phyloP scores from a whole-genome alignment of 2,329 filamentous ascomycete genomes.

The Aspergillus aculeatinus region DNA sequence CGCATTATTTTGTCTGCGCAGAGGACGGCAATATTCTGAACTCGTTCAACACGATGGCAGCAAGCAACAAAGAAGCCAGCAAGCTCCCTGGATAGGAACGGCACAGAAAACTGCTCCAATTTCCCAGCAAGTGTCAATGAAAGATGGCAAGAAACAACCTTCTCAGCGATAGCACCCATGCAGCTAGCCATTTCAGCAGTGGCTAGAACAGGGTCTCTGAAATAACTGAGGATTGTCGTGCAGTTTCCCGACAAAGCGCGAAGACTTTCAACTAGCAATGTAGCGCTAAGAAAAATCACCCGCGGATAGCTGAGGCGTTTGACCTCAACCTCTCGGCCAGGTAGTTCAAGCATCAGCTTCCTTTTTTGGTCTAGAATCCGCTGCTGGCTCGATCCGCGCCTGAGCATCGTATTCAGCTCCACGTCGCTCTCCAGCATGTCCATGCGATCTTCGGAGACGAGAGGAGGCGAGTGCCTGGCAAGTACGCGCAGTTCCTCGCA shows the following conservation, averaged over 20 bases:
- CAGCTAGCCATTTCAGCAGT: slow-evolving; percentile 61
- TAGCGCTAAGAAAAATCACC: slow-evolving; percentile 86
- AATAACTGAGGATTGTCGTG: slow-evolving; percentile 85
- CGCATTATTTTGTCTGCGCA: slow-evolving; percentile 84
- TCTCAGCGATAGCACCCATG: slow-evolving; percentile 63
- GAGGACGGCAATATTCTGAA: slow-evolving; percentile 79
- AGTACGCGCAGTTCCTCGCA: slow-evolving; percentile 76
- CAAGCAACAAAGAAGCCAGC: slow-evolving; percentile 82
- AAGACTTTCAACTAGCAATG: slow-evolving; percentile 83
- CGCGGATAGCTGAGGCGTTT: slow-evolving; percentile 83
- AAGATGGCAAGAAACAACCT: slow-evolving; percentile 77
- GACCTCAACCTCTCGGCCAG: slow-evolving; percentile 74
- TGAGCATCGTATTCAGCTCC: slow-evolving; percentile 89
- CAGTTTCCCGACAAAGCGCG: slow-evolving; percentile 85
- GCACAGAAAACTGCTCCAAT: slow-evolving; percentile 79
- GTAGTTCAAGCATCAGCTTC: slow-evolving; percentile 69
- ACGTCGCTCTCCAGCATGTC: slow-evolving; percentile 95
- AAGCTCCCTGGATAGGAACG: slow-evolving; percentile 85
- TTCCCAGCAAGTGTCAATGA: slow-evolving; percentile 69
- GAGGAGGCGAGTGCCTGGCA: slow-evolving; percentile 79
- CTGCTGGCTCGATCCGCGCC: slow-evolving; percentile 77
- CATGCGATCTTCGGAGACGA: slow-evolving; percentile 83
- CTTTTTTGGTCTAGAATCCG: slow-evolving; percentile 74
- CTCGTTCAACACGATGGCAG: slow-evolving; percentile 88
- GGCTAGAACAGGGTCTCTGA: slow-evolving; percentile 82